Evolutionary conservation across 192 early-diverging fungal species (phyloP).

Genomic region (Backusella morwellensis): DNA sequence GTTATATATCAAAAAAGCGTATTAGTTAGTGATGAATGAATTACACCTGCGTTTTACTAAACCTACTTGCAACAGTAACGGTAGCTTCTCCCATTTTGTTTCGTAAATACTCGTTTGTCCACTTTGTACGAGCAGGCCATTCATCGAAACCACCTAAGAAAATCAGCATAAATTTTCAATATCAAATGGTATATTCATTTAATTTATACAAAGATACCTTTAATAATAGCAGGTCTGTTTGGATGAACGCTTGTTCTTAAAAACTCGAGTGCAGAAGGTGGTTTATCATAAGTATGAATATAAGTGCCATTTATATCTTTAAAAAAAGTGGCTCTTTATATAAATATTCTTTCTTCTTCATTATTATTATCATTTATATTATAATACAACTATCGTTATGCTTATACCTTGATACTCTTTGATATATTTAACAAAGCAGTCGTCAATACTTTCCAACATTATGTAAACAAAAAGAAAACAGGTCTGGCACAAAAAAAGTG

Average conservation of each 20-base stretch:
- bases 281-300: conserved; percentile 7
- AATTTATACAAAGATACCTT: conserved; percentile 13
- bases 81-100: conserved; percentile 26
- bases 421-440: conserved; percentile 1
- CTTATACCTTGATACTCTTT: conserved; percentile 29
- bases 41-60: not conserved
- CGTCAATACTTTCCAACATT: not conserved
- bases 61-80: conserved; percentile 46
- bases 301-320: conserved; percentile 33
- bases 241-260: conserved; percentile 38
- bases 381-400: not conserved
- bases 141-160: conserved; percentile 28
- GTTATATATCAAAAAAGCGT: not conserved
- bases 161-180: not conserved
- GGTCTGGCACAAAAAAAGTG: not conserved
- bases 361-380: not conserved
- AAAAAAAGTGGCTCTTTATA: not conserved
- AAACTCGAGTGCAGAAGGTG: conserved; percentile 44
- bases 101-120: conserved; percentile 48
- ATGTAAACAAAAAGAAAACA: not conserved
- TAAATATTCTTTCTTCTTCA: not conserved
- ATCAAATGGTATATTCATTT: no score
- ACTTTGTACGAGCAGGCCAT: conserved; percentile 44
- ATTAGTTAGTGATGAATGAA: not conserved
- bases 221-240: conserved; percentile 45